Conservation (phyloP, 768 basidiomycete species). For the Mycena maculata region DNA sequence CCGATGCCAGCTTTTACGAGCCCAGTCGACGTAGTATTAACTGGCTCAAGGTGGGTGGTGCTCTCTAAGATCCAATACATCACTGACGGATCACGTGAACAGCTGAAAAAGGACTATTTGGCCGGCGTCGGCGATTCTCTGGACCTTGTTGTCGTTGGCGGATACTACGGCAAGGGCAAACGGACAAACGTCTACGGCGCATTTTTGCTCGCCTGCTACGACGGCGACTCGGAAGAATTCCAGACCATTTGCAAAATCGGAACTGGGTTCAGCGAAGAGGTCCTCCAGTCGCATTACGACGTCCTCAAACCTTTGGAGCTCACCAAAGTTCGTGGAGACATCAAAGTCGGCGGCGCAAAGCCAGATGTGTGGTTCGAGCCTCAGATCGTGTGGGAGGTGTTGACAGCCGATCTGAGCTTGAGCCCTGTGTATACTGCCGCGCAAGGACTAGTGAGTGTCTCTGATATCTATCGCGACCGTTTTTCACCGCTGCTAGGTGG, state of each 20-base stretch:
- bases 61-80: background rate
- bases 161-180: constrained; percentile 97
- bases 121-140: constrained; percentile 97
- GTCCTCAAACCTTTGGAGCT: constrained; percentile 82
- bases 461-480: constrained; percentile 14
- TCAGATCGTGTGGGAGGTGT: constrained; percentile 96
- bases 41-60: constrained; percentile 88
- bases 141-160: constrained; percentile 97
- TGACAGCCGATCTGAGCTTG: constrained; percentile 95
- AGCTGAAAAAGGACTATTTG: constrained; percentile 99
- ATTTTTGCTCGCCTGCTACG: constrained; percentile 97
- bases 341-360: constrained; percentile 92
- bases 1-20: constrained; percentile 92
- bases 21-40: constrained; percentile 96
- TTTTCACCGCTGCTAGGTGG: constrained; percentile 61
- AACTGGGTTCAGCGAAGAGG: constrained; percentile 96
- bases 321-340: constrained; percentile 77
- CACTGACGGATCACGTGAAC: constrained; percentile 10
- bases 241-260: constrained; percentile 99
- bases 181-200: constrained; percentile 98
- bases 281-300: constrained; percentile 83
- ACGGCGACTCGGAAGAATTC: constrained; percentile 91
- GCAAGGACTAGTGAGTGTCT: constrained; percentile 78
- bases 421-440: constrained; percentile 98
- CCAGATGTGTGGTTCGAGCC: constrained; percentile 99